These are phyloP conservation scores for Cutaneotrichosporon mucoides DNA, from an alignment of 1,284 basidiomycete species.

Conservation along the genomic window DNA sequence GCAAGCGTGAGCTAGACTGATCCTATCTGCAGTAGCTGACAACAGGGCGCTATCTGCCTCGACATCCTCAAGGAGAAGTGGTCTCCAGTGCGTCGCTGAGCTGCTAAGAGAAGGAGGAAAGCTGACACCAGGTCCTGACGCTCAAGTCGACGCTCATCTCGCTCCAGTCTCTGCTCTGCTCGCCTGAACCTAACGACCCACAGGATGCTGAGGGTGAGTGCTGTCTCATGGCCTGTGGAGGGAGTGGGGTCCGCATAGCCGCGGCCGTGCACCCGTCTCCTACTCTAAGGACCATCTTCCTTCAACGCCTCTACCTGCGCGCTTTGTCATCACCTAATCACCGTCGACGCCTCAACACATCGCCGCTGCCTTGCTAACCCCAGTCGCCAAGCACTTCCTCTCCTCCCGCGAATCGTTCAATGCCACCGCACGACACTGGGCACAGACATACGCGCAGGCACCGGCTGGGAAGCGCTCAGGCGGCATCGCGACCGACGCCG, in stretches of 20 bases:
- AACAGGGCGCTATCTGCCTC: conserved; percentile 50
- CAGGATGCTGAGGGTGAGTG: conserved; percentile 79
- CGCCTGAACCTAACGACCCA: conserved; percentile 93
- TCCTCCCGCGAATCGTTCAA: conserved; percentile 83
- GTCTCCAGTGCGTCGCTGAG: conserved; percentile 49
- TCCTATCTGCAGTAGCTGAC: not conserved
- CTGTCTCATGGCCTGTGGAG: not conserved
- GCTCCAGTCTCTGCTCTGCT: conserved; percentile 90
- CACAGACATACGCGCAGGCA: conserved; percentile 77
- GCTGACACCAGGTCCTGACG: conserved; percentile 62
- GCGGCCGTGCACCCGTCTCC: not conserved
- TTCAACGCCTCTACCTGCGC: no score
- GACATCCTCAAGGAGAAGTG: conserved; percentile 86
- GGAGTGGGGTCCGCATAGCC: not conserved
- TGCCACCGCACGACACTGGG: conserved; percentile 91
- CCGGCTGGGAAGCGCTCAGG: conserved; percentile 46
- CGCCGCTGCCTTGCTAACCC: not conserved
- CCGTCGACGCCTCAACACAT: not conserved
- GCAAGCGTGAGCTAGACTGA: conserved; percentile 58
- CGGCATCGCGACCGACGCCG: conserved; percentile 34
- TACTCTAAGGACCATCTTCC: no score
- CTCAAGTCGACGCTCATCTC: conserved; percentile 96
- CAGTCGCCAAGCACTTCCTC: conserved; percentile 91
- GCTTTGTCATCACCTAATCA: no score
- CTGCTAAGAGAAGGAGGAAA: not conserved